Evolutionary conservation across 108 stramenopile species (phyloP), one percentile per base, ranked within the genome.

Genomic region (Fragilaria crotonensis): DNA sequence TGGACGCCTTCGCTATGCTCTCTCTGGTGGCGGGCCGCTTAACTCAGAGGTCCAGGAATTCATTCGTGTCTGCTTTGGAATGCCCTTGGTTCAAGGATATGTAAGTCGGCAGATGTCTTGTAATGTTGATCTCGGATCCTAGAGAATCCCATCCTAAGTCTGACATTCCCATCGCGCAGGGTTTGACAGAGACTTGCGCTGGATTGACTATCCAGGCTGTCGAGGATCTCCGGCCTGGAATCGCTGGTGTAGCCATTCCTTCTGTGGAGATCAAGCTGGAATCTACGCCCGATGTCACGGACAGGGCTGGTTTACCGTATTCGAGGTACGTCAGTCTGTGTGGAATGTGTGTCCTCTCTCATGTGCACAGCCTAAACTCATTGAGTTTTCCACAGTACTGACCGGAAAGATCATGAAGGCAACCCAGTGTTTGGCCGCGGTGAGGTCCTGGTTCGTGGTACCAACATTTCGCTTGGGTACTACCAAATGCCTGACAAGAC

Each of bases 1-100:
- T 22, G 93, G 93, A 31, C 60, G 77, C 33, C 62, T 91, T 25
- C 71, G 79, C 33, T 71, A 78, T 30, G 87, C 85, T 23, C 60
- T 94, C 54, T 87, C 87, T 18, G 93, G 89, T 33, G 93, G 93
- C 20, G 93, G 93, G 30, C 87, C 93, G 0, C 64, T 94, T 25
- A 89, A 86, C 57, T 68, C 72, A 0, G 85, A 89, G 54, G 89
- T 94, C 4, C 93, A 94, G 72, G 72, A 73, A 5, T 94, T 94
- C 53, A 74, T 83, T 59, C 67, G 81, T 32, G 76, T 79, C 14
- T 88, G 85, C 14, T 94, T 94, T 71, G 85, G 81, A 33, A 45
- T 77, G 32, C 79, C 85, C 18, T 56, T 90, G 51, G 67, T 89
- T 9, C 93, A 94, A 62, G 93, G 93, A 52, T 94, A 94, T 54